phyloP scores from a whole-genome alignment of 495 filamentous ascomycete species.

The Trichoderma orchidacearum region DNA sequence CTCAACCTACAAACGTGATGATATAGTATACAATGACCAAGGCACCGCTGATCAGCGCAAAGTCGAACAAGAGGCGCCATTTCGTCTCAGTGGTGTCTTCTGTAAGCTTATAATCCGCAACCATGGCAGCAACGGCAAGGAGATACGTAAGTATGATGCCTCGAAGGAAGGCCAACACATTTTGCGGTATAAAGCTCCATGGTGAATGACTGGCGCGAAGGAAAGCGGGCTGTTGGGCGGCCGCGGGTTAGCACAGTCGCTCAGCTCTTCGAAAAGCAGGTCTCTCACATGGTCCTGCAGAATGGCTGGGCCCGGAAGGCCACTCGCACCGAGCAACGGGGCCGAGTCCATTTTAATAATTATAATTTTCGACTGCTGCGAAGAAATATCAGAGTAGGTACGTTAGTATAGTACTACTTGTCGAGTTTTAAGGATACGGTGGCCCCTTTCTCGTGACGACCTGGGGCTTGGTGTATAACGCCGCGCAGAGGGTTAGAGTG shows the following conservation, averaged over 20 bases:
- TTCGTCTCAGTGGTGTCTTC: conserved; percentile 12
- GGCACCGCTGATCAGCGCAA: conserved; percentile 28
- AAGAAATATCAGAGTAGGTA: too few relatives aligned
- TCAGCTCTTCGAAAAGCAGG: not conserved
- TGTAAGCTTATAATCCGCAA: conserved; percentile 26
- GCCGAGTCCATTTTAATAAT: not conserved
- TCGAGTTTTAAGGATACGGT: too few relatives aligned
- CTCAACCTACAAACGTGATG: conserved; percentile 21
- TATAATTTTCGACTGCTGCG: not conserved
- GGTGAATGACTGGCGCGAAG: conserved; percentile 38
- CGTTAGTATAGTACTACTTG: too few relatives aligned
- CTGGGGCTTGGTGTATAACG: too few relatives aligned
- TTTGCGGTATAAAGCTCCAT: conserved; percentile 29
- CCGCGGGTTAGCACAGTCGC: not conserved
- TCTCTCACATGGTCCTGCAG: not conserved
- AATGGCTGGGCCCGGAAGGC: not conserved
- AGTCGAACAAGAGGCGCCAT: conserved; percentile 31
- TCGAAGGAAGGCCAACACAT: conserved; percentile 23
- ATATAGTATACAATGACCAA: conserved; percentile 30
- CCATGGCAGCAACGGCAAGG: conserved; percentile 19
- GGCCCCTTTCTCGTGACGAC: too few relatives aligned
- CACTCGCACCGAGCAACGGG: not conserved
- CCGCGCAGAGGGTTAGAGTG: too few relatives aligned
- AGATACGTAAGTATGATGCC: conserved; percentile 29
- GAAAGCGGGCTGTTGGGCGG: conserved; percentile 26